phyloP scores from a whole-genome alignment of 495 filamentous ascomycete species.

The Mycothermus thermophilus region DNA sequence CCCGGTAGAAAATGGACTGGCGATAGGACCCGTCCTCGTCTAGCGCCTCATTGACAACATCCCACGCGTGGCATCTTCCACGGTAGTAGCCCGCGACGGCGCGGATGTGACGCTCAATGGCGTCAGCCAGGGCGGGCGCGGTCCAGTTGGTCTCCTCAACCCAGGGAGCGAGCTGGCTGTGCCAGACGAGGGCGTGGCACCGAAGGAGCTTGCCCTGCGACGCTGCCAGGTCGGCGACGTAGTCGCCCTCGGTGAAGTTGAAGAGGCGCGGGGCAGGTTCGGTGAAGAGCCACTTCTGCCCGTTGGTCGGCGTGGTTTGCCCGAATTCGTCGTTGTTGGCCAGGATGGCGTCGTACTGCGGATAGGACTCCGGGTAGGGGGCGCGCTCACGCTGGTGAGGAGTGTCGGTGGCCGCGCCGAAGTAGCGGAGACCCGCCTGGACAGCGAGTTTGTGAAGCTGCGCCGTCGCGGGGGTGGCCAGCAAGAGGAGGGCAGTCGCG shows the following conservation, averaged over 20 bases:
- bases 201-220: slow-evolving; percentile 33
- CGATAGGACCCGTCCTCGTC: slow-evolving; percentile 49
- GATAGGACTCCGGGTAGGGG: slow-evolving; percentile 12
- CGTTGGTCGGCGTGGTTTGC: slow-evolving; percentile 39
- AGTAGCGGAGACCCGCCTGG: slow-evolving; percentile 31
- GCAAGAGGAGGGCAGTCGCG: background rate
- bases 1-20: slow-evolving; percentile 37
- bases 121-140: slow-evolving; percentile 31
- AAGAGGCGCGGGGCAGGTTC: slow-evolving; percentile 32
- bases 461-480: slow-evolving; percentile 1
- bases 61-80: slow-evolving; percentile 39
- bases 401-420: slow-evolving; percentile 37
- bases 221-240: slow-evolving; percentile 31
- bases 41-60: slow-evolving; percentile 56
- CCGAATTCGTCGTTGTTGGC: slow-evolving; percentile 32
- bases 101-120: slow-evolving; percentile 37
- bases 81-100: slow-evolving; percentile 39
- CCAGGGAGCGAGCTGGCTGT: slow-evolving; percentile 42
- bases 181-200: slow-evolving; percentile 48
- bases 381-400: slow-evolving; percentile 24
- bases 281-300: slow-evolving; percentile 38
- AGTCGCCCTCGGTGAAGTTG: slow-evolving; percentile 36
- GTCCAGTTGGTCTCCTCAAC: slow-evolving; percentile 41
- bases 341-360: slow-evolving; percentile 24
- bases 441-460: slow-evolving; percentile 17